Evolutionary conservation across 306 rosid species (phyloP), one percentile per base, ranked within the genome.

Genomic region (Glycine soja): DNA sequence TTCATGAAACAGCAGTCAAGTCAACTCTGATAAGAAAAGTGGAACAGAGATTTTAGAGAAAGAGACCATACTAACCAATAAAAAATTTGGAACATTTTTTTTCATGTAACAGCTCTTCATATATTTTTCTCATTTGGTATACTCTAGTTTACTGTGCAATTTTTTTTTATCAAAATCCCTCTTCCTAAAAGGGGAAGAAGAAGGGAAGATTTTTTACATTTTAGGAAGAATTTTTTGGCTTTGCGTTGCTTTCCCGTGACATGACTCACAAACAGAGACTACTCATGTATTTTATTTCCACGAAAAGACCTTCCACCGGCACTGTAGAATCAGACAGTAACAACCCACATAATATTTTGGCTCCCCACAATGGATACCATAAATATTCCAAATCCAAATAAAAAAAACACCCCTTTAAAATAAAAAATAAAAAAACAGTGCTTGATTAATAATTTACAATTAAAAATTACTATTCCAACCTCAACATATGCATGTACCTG

Each of bases 281-380:
- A 72, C 85, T 77, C 72, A 61, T 34, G 57, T 81, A 74, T 46
- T 4, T 24, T 24, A 24, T 45, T 90, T 88, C 80, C 86, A 66
- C 84, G 94, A 91, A 92, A 90, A 86, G 94, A 92, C 97, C 85
- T 62, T 85, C 86, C 83, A 82, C 81, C 69, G 24, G 61, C 70
- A 72, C 81, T 79, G 79, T 64, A 73, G 88, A 86, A 86, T 78
- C 82, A 47, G 71, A 80, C 86, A 63, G 81, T 65, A 81, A 86
- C 76, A 87, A 64, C 78, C 77, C 80, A 30, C 73, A 68, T 43
- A 8, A 69, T 68, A 4, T 56, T 57, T 83, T 74, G 50, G 54
- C 80, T 61, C 82, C 58, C 53, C 84, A 67, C 52, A 67, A 77
- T 18, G 74, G 67, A 83, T 56, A 77, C 66, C 82, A 36, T 64